phyloP scores from a whole-genome alignment of 2,329 filamentous ascomycete genomes.

The Thelonectria blattea region DNA sequence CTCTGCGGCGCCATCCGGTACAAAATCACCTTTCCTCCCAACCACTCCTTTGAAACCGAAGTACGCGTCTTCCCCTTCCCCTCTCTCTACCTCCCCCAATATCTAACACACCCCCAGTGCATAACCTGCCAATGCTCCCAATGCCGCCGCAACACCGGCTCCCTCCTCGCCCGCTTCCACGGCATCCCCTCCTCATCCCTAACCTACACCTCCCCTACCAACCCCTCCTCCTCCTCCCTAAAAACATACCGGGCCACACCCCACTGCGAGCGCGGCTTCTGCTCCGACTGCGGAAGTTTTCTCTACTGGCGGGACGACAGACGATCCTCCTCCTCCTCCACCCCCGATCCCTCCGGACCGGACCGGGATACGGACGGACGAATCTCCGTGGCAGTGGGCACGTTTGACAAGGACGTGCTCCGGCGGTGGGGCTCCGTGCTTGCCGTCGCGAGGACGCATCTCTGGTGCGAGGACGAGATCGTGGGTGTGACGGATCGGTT shows the following conservation, averaged over 20 bases:
- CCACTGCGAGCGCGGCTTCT: conserved; percentile 53
- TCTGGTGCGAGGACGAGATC: conserved; percentile 54
- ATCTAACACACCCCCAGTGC: conserved; percentile 39
- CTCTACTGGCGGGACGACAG: conserved; percentile 52
- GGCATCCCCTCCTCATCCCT: conserved; percentile 45
- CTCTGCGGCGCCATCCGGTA: conserved; percentile 59
- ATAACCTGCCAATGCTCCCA: conserved; percentile 61
- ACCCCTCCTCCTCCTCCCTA: conserved; percentile 40
- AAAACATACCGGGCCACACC: conserved; percentile 50
- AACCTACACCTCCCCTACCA: conserved; percentile 41
- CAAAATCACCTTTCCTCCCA: conserved; percentile 50
- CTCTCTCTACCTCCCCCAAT: neutral
- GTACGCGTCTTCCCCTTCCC: conserved; percentile 33
- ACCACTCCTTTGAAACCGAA: conserved; percentile 50
- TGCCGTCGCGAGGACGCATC: conserved; percentile 45
- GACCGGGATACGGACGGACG: conserved; percentile 11
- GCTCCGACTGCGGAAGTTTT: conserved; percentile 54
- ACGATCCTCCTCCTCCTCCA: neutral
- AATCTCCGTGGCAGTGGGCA: conserved; percentile 49
- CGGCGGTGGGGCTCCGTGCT: conserved; percentile 48
- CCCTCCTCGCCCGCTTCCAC: conserved; percentile 52
- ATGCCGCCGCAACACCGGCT: conserved; percentile 58
- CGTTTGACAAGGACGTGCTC: conserved; percentile 53
- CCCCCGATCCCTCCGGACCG: too few relatives aligned
- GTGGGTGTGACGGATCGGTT: conserved; percentile 55